Conservation (phyloP, 2,329 filamentous ascomycete genomes). For the Sordariomycetes sp. region DNA sequence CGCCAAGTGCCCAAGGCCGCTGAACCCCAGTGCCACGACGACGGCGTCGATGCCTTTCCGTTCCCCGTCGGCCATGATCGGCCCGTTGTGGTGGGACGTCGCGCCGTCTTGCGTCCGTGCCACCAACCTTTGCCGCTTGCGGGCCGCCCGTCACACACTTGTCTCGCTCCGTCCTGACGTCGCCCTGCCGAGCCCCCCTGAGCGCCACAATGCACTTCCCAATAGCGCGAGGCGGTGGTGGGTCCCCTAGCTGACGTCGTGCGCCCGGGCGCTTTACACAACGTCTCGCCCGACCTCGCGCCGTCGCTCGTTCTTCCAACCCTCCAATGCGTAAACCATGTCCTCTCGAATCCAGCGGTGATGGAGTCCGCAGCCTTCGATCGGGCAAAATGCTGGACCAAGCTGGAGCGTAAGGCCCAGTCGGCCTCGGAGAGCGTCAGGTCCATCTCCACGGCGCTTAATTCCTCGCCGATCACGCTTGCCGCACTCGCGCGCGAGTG, state of each 20-base stretch:
- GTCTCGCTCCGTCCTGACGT: neutral
- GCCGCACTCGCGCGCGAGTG: constrained; percentile 10
- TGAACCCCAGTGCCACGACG: neutral
- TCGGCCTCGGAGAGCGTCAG: neutral
- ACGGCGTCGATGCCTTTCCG: neutral
- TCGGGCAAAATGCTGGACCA: neutral
- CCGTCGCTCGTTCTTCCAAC: neutral
- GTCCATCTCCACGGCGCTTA: constrained; percentile 6
- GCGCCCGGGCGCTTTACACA: neutral
- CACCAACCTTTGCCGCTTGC: neutral
- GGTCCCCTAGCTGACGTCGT: neutral
- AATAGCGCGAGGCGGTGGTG: neutral
- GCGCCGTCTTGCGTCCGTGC: neutral
- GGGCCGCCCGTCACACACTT: neutral
- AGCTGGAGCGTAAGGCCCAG: constrained; percentile 1
- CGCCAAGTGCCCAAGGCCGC: neutral
- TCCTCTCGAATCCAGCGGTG: neutral
- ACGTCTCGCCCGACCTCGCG: neutral
- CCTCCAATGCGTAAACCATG: neutral
- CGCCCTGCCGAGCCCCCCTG: too few species aligned
- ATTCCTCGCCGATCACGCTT: constrained; percentile 10
- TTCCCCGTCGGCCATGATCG: neutral
- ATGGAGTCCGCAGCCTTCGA: neutral
- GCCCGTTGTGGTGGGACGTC: neutral
- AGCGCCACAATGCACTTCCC: neutral